phyloP scores from a whole-genome alignment of 768 basidiomycete genomes.

The Scleroderma bovista region DNA sequence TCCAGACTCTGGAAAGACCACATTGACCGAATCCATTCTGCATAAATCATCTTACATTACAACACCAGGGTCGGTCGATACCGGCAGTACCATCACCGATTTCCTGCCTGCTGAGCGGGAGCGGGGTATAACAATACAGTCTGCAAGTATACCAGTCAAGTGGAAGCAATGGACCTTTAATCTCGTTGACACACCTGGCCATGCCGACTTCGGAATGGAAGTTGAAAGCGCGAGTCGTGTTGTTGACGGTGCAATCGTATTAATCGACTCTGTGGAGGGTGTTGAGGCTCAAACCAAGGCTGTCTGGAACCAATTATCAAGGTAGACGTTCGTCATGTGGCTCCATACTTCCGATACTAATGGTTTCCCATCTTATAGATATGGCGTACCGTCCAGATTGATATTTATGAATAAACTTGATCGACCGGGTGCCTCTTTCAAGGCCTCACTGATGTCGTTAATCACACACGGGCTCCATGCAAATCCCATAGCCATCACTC shows the following conservation, averaged over 20 bases:
- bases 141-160: constrained; percentile 82
- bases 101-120: constrained; percentile 87
- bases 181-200: constrained; percentile 86
- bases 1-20: constrained; percentile 85
- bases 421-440: constrained; percentile 78
- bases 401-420: constrained; percentile 88
- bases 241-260: constrained; percentile 82
- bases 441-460: constrained; percentile 64
- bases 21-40: constrained; percentile 82
- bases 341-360: background rate
- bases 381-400: constrained; percentile 71
- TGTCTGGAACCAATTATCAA: constrained; percentile 83
- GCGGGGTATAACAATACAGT: constrained; percentile 88
- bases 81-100: constrained; percentile 87
- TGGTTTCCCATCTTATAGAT: constrained; percentile 39
- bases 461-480: constrained; percentile 72
- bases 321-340: constrained; percentile 43
- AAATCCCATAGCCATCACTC: constrained; percentile 59
- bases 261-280: constrained; percentile 88
- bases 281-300: constrained; percentile 88
- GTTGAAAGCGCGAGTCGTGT: constrained; percentile 91
- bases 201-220: constrained; percentile 96
- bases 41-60: constrained; percentile 69
- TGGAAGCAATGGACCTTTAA: constrained; percentile 86
- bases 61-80: constrained; percentile 77